Conservation (phyloP, 2,329 filamentous ascomycete genomes). For the Nemania abortiva region DNA sequence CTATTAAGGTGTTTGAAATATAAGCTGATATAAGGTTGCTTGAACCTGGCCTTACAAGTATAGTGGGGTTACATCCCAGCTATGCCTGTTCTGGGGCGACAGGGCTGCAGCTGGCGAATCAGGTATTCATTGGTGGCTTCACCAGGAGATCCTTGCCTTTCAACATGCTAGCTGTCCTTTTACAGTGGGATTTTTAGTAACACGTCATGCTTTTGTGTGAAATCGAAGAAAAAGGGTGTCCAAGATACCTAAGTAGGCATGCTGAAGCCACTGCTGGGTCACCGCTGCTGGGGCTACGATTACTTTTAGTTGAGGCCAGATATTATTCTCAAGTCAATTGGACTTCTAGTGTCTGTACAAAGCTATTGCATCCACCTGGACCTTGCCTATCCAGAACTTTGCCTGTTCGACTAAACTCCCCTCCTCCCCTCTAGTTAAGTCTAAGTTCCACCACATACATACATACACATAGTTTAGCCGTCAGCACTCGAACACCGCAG, state of each 20-base stretch:
- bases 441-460: background rate
- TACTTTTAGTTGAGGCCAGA: slow-evolving; percentile 40
- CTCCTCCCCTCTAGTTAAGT: background rate
- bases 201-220: slow-evolving; percentile 44
- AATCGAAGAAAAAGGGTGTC: slow-evolving; percentile 21
- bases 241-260: background rate
- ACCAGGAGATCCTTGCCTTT: slow-evolving; percentile 40
- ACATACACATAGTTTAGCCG: slow-evolving; percentile 11
- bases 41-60: background rate
- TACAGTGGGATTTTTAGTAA: slow-evolving; percentile 38
- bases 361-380: slow-evolving; percentile 16
- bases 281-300: slow-evolving; percentile 32
- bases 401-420: slow-evolving; percentile 7
- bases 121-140: slow-evolving; percentile 47
- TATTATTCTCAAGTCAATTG: slow-evolving; percentile 28
- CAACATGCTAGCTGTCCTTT: slow-evolving; percentile 48
- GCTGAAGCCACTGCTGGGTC: slow-evolving; percentile 28
- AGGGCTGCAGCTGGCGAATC: slow-evolving; percentile 47
- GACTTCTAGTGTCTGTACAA: slow-evolving; percentile 24
- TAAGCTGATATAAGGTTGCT: background rate
- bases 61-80: slow-evolving; percentile 24
- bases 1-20: background rate
- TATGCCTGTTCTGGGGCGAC: slow-evolving; percentile 36
- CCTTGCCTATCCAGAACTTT: background rate
- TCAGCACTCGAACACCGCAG: slow-evolving; percentile 5